Percentiles rank a stretch among this genome's conserved stretches.
These are phyloP conservation scores for Thraustochytrium sp. DNA, from an alignment of 352 stramenopile species.

Conservation along the genomic window DNA sequence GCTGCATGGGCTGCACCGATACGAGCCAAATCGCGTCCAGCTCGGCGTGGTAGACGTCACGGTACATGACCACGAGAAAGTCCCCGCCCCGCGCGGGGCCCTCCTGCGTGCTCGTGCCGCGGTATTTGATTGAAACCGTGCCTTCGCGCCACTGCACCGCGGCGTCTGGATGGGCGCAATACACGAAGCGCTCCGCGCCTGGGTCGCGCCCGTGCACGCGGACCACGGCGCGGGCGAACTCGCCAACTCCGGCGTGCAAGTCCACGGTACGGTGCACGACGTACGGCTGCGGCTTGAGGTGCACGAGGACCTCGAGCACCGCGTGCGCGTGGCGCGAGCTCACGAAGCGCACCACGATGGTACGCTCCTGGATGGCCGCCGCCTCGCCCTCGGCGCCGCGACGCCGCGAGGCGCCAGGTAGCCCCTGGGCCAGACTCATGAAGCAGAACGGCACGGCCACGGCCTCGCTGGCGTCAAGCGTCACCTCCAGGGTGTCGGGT, in stretches of 20 bases:
- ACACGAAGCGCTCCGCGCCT: conserved; percentile 47
- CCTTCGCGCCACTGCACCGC: conserved; percentile 9
- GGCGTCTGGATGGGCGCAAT: conserved; percentile 42
- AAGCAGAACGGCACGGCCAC: conserved; percentile 76
- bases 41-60: conserved; percentile 69
- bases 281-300: conserved; percentile 66
- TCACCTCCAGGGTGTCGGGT: conserved; percentile 64
- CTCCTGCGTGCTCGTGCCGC: conserved; percentile 69
- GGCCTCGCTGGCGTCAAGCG: conserved; percentile 71
- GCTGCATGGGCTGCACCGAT: conserved; percentile 55
- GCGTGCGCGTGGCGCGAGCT: conserved; percentile 77
- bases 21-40: conserved; percentile 62
- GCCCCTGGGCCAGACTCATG: conserved; percentile 61
- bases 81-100: too few relatives aligned
- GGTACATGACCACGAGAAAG: conserved; percentile 82
- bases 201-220: conserved; percentile 1
- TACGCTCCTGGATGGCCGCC: neutral
- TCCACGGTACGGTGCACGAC: conserved; percentile 67
- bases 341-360: conserved; percentile 62
- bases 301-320: conserved; percentile 75
- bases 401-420: conserved; percentile 20
- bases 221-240: conserved; percentile 56
- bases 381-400: neutral
- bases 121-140: conserved; percentile 74
- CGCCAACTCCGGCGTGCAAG: conserved; percentile 59